phyloP scores from a whole-genome alignment of 306 rosid species.

The Vigna reflexopilosa region DNA sequence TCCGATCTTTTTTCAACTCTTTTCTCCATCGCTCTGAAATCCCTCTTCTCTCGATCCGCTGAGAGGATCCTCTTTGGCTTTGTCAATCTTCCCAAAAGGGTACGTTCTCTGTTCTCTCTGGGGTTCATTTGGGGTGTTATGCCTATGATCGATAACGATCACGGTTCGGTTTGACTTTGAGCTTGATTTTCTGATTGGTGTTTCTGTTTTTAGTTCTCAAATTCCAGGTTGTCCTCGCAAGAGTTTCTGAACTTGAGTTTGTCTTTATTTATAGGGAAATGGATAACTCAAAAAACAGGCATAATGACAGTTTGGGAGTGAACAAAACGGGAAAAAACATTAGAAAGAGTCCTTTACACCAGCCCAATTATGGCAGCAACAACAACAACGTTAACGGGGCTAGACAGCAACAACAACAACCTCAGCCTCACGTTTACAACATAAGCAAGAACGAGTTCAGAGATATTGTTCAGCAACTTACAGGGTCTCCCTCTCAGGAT shows the following conservation, averaged over 20 bases:
- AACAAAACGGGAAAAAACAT: slow-evolving; percentile 81
- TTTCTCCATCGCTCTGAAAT: slow-evolving; percentile 4
- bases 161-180: slow-evolving; percentile 2
- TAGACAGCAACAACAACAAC: slow-evolving; percentile 53
- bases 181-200: slow-evolving; percentile 15
- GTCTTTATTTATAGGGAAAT: slow-evolving; percentile 33
- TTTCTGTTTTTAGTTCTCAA: not conserved
- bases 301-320: slow-evolving; percentile 71
- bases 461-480: slow-evolving; percentile 74
- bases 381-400: slow-evolving; percentile 38
- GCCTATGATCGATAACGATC: not conserved
- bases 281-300: slow-evolving; percentile 67
- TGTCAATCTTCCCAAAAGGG: slow-evolving; percentile 39
- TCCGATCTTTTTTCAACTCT: slow-evolving; percentile 41
- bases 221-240: not conserved
- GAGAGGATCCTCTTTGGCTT: slow-evolving; percentile 5
- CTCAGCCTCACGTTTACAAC: slow-evolving; percentile 86
- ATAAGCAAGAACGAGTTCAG: slow-evolving; percentile 87
- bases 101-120: slow-evolving; percentile 45
- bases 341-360: slow-evolving; percentile 73
- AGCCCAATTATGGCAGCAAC: slow-evolving; percentile 56
- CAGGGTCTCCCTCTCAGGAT: slow-evolving; percentile 81
- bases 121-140: slow-evolving; percentile 40
- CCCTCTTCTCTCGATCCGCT: not conserved
- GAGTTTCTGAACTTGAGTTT: slow-evolving; percentile 15